Base-by-base conservation (phyloP, 805 yeast species). In the Sungouiozyma ichnusensis region DNA sequence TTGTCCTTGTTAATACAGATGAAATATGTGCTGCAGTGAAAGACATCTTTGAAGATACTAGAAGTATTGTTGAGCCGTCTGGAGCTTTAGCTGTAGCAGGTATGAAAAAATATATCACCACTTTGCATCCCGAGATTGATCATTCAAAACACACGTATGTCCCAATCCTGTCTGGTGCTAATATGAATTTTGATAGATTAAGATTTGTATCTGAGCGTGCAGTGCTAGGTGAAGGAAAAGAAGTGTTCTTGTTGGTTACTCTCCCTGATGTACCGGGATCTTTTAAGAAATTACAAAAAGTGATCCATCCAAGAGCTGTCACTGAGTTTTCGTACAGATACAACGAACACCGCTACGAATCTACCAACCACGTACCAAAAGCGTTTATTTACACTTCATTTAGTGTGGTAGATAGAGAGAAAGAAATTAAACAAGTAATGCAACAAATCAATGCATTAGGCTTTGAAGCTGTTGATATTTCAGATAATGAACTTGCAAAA, bases 81-180 rank as follows among this genome's bases (percentile, higher is more conserved):
- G 99, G 99, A 49, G 98, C 98, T 0, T 73, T 94, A 63, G 71
- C 94, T 3, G 96, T 90, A 37, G 98, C 99, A 2, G 99, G 97
- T 42, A 64, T 88, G 71, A 86, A 85, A 58, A 81, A 80, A 54
- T 92, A 87, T 60, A 72, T 90, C 33, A 70, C 74, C 18, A 59
- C 64, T 19, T 40, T 55, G 38, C 78, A 81, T 52, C 82, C 85
- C 7, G 85, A 82, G 42, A 69, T 78, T 33, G 84, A 82, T 53
- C 94, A 84, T 54, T 65, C 77, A 3, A 65, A 69, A 38, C 74
- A 79, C 48, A 78, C 85, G 1, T 87, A 85, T 54, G 81, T 85
- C 33, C 90, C 97, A 5, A 73, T 92, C 17, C 69, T 92, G 43
- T 82, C 94, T 16, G 99, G 99, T 45, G 99, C 99, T 31, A 92